A percentile compares a stretch with the other conserved stretches of the same genome.
Evolutionary conservation across 2,329 filamentous ascomycete genomes (phyloP).

Genomic region (Trichophyton benhamiae): DNA sequence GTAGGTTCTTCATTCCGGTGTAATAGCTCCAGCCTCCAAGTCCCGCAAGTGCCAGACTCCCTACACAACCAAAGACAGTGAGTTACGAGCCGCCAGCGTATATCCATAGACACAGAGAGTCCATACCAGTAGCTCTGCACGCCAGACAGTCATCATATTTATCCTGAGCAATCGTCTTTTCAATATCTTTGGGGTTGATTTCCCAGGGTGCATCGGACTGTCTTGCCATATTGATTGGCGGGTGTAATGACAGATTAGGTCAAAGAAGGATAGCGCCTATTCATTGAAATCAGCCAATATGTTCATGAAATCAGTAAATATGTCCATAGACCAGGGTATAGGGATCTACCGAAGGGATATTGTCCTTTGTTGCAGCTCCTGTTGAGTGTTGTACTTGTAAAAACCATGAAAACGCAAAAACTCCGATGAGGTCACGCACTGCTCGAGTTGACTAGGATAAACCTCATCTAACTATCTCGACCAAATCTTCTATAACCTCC

Average conservation of each 20-base stretch:
- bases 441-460: too few species aligned
- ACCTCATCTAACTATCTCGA: neutral
- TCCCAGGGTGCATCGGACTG: conserved; percentile 40
- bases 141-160: conserved; percentile 52
- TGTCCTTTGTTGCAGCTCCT: neutral
- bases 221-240: conserved; percentile 7
- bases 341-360: neutral
- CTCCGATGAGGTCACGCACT: conserved; percentile 5
- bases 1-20: conserved; percentile 60
- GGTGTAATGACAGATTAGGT: neutral
- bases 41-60: conserved; percentile 58
- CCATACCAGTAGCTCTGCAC: conserved; percentile 58
- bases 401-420: neutral
- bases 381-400: neutral
- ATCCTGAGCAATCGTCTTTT: conserved; percentile 40
- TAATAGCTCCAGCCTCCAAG: conserved; percentile 67
- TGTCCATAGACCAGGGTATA: neutral
- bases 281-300: neutral
- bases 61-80: conserved; percentile 5
- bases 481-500: conserved; percentile 12
- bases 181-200: conserved; percentile 46
- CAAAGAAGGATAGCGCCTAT: neutral
- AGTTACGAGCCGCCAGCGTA: neutral
- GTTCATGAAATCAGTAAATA: neutral
- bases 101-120: conserved; percentile 2